Base-by-base conservation (phyloP, 2,329 filamentous ascomycete genomes). In the Monosporascus sp. region DNA sequence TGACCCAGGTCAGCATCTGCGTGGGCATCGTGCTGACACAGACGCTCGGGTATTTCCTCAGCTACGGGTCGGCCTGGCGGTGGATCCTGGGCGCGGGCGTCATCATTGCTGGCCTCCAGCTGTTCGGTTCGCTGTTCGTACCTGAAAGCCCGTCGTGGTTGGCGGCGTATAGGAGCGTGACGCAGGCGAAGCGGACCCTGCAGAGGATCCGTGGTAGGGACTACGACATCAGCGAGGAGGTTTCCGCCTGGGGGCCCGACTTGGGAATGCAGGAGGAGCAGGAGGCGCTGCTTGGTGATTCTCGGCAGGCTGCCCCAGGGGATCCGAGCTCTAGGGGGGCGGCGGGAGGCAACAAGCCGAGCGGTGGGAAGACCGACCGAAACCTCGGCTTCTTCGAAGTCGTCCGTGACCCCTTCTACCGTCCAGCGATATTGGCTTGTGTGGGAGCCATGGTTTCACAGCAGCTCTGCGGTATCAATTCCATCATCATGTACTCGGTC, bases 401-500 rank as follows among this genome's bases (percentile, higher is more conserved):
- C 9, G 70, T 90, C 39, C 78, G 74, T 24, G 82, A 93, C 61
- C 79, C 85, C 0, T 74, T 82, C 8, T 88, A 89, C 63, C 81
- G 86, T 3, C 86, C 84, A 0, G 88, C 88, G 50, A 86, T 95
- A 51, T 78, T 94, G 55, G 90, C 92, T 5, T 89, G 96, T 3
- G 81, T 96, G 14, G 91, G 90, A 1, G 86, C 96, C 61, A 97
- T 97, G 92, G 79, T 92, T 54, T 87, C 89, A 1, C 94, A 97
- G 69, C 94, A 99, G 69, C 78, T 97, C 38, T 93, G 89, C 54
- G 93, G 90, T 47, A 93, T 97, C 74, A 97, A 99, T 79, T 93
- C 88, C 54, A 93, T 97, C 66, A 88, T 97, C 72, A 97, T 99
- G 92, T 99, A 99, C 72, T 96, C 92, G 2, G 94, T 97, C 6